phyloP scores from a whole-genome alignment of 176 grass and related monocot genomes.

The Triticum timopheevii region DNA sequence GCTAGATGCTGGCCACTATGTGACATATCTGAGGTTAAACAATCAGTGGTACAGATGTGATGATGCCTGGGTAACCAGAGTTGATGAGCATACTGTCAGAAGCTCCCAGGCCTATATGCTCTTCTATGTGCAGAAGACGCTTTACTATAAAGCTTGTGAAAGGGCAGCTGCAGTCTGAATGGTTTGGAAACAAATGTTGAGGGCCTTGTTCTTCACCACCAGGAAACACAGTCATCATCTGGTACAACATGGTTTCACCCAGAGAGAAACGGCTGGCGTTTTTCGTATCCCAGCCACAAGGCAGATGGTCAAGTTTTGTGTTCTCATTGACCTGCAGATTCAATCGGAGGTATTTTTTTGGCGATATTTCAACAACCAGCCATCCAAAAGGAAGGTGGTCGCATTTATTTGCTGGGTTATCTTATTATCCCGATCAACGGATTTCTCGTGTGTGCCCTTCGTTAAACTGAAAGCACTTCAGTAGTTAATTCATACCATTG shows the following conservation, averaged over 20 bases:
- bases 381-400: slow-evolving; percentile 17
- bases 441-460: not conserved
- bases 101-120: slow-evolving; percentile 95
- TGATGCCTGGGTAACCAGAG: slow-evolving; percentile 89
- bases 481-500: slow-evolving; percentile 19
- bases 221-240: slow-evolving; percentile 2
- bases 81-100: slow-evolving; percentile 81
- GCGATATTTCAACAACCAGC: slow-evolving; percentile 40
- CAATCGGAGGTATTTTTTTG: not conserved
- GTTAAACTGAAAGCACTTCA: not conserved
- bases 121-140: slow-evolving; percentile 94
- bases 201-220: not conserved
- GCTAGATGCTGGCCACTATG: slow-evolving; percentile 87
- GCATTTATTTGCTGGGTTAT: not conserved
- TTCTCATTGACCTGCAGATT: slow-evolving; percentile 23
- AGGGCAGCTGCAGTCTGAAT: slow-evolving; percentile 30
- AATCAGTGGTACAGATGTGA: slow-evolving; percentile 96
- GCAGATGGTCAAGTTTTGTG: slow-evolving; percentile 31
- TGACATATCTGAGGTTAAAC: slow-evolving; percentile 82
- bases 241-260: not conserved
- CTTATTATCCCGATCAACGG: not conserved
- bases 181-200: not conserved
- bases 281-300: not conserved
- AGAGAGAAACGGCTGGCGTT: not conserved
- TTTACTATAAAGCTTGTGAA: slow-evolving; percentile 89